Evolutionary conservation across 2,329 filamentous ascomycete species (phyloP).

Genomic region (Trichoderma oligosporum): DNA sequence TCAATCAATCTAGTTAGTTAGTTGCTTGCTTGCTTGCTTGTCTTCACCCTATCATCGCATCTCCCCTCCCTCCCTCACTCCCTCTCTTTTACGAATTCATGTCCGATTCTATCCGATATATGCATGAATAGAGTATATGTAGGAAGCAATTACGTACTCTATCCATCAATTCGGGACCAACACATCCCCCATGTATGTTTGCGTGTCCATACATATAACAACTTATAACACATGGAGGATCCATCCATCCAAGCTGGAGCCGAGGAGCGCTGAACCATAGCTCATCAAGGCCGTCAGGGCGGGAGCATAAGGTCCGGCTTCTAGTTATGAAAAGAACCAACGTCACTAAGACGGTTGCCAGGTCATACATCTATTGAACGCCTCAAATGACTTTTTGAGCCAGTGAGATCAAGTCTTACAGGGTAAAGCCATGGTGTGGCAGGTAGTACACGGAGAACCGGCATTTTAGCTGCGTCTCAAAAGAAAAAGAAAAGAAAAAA

Average conservation of each 20-base stretch:
- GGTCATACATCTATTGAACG: background rate
- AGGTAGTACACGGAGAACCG: too few relatives aligned
- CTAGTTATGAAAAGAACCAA: background rate
- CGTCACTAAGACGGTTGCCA: background rate
- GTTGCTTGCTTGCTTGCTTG: too few relatives aligned
- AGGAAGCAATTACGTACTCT: background rate
- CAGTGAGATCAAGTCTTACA: too few relatives aligned
- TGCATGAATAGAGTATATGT: background rate
- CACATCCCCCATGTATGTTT: background rate
- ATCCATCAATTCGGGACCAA: too few relatives aligned
- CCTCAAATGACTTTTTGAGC: background rate
- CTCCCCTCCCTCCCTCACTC: background rate
- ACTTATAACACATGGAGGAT: too few relatives aligned
- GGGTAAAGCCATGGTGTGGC: too few relatives aligned
- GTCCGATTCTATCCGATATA: background rate
- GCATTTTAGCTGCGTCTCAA: too few relatives aligned
- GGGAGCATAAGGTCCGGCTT: conserved; percentile 1
- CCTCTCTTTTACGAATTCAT: background rate
- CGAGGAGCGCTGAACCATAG: background rate
- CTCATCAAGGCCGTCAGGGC: too few relatives aligned
- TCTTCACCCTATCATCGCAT: background rate
- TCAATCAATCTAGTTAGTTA: too few relatives aligned
- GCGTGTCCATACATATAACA: background rate
- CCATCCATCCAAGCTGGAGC: too few relatives aligned
- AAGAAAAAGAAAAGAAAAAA: background rate